Evolutionary conservation across 2,329 filamentous ascomycete species (phyloP).

Genomic region (Simplicillium aogashimaense): DNA sequence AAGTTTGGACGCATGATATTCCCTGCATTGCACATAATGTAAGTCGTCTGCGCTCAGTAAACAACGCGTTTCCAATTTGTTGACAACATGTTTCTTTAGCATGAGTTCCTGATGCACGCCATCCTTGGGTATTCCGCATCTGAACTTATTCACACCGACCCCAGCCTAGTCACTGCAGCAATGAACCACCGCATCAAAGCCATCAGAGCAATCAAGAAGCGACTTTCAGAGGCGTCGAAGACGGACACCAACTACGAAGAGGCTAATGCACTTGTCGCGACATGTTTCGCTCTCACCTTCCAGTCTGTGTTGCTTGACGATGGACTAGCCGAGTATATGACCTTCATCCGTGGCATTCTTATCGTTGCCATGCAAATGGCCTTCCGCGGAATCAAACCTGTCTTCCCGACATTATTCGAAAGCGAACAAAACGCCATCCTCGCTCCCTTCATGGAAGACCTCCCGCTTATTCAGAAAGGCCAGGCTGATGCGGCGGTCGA

Average conservation of each 20-base stretch:
- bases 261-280: slow-evolving; percentile 48
- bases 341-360: slow-evolving; percentile 46
- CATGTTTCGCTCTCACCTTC: slow-evolving; percentile 49
- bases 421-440: slow-evolving; percentile 30
- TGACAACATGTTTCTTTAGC: too few species aligned
- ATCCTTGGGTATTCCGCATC: slow-evolving; percentile 60
- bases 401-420: slow-evolving; percentile 37
- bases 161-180: slow-evolving; percentile 43
- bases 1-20: slow-evolving; percentile 57
- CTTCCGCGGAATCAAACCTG: slow-evolving; percentile 33
- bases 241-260: slow-evolving; percentile 35
- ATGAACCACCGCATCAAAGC: slow-evolving; percentile 57
- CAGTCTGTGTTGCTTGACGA: slow-evolving; percentile 48
- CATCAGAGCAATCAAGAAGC: slow-evolving; percentile 50
- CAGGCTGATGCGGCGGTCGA: slow-evolving; percentile 37
- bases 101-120: slow-evolving; percentile 61
- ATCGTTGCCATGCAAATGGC: slow-evolving; percentile 45
- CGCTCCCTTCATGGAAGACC: slow-evolving; percentile 31
- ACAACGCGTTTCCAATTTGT: too few species aligned
- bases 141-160: slow-evolving; percentile 43
- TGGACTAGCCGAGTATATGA: slow-evolving; percentile 51
- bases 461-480: slow-evolving; percentile 33
- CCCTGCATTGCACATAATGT: slow-evolving; percentile 58
- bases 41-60: slow-evolving; percentile 14
- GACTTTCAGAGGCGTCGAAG: slow-evolving; percentile 32